These are phyloP conservation scores for Linanthus parryae DNA, from an alignment of 148 eudicot genomes.

Conservation along the genomic window DNA sequence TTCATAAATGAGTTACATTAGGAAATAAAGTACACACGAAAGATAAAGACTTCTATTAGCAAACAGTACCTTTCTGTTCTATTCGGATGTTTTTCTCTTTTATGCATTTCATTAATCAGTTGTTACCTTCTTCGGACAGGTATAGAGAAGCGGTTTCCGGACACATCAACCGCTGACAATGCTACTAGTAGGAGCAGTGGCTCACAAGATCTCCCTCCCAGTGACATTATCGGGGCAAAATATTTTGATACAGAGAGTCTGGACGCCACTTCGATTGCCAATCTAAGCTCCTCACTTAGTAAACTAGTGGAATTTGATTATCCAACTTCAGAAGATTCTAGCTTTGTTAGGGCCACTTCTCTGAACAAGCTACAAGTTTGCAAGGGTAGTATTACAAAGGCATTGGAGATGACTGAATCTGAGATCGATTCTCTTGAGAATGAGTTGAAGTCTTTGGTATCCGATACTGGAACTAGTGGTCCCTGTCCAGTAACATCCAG, in stretches of 20 bases:
- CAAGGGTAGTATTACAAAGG: conserved; percentile 59
- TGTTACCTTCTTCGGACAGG: conserved; percentile 33
- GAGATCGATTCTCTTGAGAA: conserved; percentile 82
- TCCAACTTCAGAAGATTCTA: conserved; percentile 44
- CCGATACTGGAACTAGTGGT: conserved; percentile 18
- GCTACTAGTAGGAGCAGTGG: conserved; percentile 39
- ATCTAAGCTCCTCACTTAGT: conserved; percentile 49
- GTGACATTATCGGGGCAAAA: conserved; percentile 31
- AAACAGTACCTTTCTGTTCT: too few relatives aligned
- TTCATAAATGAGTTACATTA: too few relatives aligned
- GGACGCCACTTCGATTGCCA: conserved; percentile 30
- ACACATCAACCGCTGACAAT: conserved; percentile 25
- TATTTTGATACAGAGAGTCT: conserved; percentile 43
- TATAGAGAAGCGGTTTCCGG: conserved; percentile 37
- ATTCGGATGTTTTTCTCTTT: neutral
- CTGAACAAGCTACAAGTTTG: conserved; percentile 50
- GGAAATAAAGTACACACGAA: too few relatives aligned
- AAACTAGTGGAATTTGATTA: conserved; percentile 56
- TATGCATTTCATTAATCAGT: neutral
- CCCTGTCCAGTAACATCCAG: conserved; percentile 32
- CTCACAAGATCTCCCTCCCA: conserved; percentile 36
- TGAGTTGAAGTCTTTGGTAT: conserved; percentile 50
- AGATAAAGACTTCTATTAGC: too few relatives aligned
- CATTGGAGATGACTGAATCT: conserved; percentile 65
- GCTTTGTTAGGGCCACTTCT: conserved; percentile 41